Base-by-base conservation (phyloP, 2,329 filamentous ascomycete genomes). In the Grosmannia serpens region DNA sequence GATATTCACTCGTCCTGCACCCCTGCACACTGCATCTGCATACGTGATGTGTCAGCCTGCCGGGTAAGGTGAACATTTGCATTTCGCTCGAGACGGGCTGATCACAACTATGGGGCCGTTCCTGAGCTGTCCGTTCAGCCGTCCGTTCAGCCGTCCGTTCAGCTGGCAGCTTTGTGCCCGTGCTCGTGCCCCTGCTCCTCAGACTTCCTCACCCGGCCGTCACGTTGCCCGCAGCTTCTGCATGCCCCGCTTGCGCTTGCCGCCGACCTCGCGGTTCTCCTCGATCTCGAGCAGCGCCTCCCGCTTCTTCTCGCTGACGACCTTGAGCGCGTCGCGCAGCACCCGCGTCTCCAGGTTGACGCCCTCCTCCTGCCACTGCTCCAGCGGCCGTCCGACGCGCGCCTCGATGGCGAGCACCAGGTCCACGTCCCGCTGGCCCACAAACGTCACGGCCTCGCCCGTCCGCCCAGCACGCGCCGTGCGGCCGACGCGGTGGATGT, bases 271-370 rank as follows among this genome's bases (percentile, higher is more conserved):
- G 66, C 87, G 86, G 13, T 89, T 87, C 73, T 97, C 90, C 70
- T 96, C 94, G 64, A 97, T 89, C 72, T 95, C 89, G 65, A 96
- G 72, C 70, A 92, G 70, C 1, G 92, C 94, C 73, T 96, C 91
- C 59, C 91, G 82, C 80, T 96, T 96, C 81, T 92, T 95, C 77
- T 95, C 89, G n/a, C 88, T 87, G 7, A 99, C 94, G 52, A 89
- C 71, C 78, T 95, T 96, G 68, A 99, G 74, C 41, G 86, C 85
- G 63, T 95, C 91, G 58, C 88, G 81, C 53, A 96, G 78, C 27
- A 99, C 90, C 59, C 94, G 80, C 2, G 86, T 88, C 76, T 97
- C 92, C n/a, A 99, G 75, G 73, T 90, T 97, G 58, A 99, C 94
- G 1, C 89, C 89, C 66, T 95, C 90, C 71, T 97, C 92, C 56